Evolutionary conservation across 2,329 filamentous ascomycete species (phyloP), one percentile per base, ranked within the genome.

Genomic region (Chaetomium globosum): DNA sequence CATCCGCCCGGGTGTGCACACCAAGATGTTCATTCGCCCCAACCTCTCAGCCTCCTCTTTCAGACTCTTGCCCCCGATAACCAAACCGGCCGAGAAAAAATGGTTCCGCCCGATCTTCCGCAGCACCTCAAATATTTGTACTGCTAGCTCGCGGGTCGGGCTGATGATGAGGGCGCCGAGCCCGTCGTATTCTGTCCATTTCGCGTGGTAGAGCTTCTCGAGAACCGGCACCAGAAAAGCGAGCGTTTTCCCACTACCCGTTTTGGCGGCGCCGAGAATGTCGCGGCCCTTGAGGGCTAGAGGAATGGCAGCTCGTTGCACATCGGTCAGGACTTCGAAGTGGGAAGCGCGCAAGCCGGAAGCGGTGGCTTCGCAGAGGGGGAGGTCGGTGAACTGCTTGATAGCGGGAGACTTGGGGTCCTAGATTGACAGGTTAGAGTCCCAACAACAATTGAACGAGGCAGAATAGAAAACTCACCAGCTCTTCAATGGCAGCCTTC

Each of bases 41-140:
- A 99, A 76, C 39, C 93, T 85, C 71, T 96, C 91, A 28, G 91
- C 88, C 79, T 99, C 87, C 73, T 97, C 93, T 74, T 91, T 89
- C 72, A 97, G 75, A 75, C 86, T 93, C 82, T 96, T 97, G 49
- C 95, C 95, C 49, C 95, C 95, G 72, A 98, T 98, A 10, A 99
- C 87, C 72, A 98, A 79, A 0, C 95, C 95, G 0, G 95, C 95
- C 0, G 94, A 96, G 76, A 98, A 97, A 66, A 87, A 83, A 77
- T 99, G 94, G 65, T 94, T 88, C 64, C 91, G 86, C 53, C 95
- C 95, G 65, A 99, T 87, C 77, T 96, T 97, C 67, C 92, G 85
- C 72, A 99, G 79, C 0, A 98, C 94, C 65, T 97, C 91, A 74
- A 98, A 99, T 67, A 97, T 99, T 77, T 99, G 95, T 48, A 96